A percentile compares a stretch with the other conserved stretches of the same genome.
Conservation (phyloP, 2,329 filamentous ascomycete species). For the Trichoderma sp. region DNA sequence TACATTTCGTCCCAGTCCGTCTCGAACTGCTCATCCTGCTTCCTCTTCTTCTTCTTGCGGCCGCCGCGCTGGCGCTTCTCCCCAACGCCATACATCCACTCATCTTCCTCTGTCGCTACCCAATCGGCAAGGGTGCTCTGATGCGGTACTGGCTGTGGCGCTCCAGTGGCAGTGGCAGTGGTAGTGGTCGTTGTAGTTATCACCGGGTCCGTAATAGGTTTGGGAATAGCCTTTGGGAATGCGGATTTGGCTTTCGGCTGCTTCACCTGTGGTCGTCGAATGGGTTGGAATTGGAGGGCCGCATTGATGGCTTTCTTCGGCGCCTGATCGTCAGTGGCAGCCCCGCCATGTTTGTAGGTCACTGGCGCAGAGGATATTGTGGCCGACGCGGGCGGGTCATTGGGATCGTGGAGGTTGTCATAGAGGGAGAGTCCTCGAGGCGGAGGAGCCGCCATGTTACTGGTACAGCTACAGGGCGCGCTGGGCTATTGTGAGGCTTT, state of each 20-base stretch:
- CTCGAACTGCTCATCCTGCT: conserved; percentile 58
- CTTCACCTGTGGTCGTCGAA: conserved; percentile 70
- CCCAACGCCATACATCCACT: conserved; percentile 66
- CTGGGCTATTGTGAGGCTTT: not conserved
- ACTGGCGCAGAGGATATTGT: conserved; percentile 79
- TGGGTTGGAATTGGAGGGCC: conserved; percentile 83
- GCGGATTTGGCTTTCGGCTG: conserved; percentile 60
- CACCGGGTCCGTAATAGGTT: conserved; percentile 36
- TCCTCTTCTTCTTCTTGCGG: conserved; percentile 74
- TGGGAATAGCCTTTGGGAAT: conserved; percentile 51
- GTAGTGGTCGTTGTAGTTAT: conserved; percentile 37
- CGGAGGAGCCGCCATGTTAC: conserved; percentile 40
- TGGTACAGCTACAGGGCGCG: not conserved
- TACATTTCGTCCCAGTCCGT: conserved; percentile 93
- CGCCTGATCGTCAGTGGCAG: conserved; percentile 44
- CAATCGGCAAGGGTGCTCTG: conserved; percentile 81
- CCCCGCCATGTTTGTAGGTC: conserved; percentile 62
- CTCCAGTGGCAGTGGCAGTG: conserved; percentile 31
- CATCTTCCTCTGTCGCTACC: conserved; percentile 75
- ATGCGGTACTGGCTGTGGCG: conserved; percentile 44
- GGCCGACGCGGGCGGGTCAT: conserved; percentile 48
- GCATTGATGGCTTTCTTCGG: conserved; percentile 62
- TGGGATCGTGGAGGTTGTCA: conserved; percentile 74
- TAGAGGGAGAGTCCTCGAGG: conserved; percentile 70
- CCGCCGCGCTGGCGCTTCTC: conserved; percentile 75